phyloP scores from a whole-genome alignment of 2,329 filamentous ascomycete genomes.

The Epichloe scottii region DNA sequence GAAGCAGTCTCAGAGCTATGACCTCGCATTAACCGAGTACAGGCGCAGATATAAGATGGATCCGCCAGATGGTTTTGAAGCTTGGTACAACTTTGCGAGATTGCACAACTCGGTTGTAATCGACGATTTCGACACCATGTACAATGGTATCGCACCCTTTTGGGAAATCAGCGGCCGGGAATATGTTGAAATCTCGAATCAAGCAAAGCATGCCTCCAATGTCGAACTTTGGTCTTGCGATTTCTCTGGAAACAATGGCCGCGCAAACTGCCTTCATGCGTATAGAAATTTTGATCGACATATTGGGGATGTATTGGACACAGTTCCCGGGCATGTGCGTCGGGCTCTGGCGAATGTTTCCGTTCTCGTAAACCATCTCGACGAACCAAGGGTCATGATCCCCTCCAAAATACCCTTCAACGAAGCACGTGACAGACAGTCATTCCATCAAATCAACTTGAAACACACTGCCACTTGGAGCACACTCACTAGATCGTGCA shows the following conservation, averaged over 20 bases:
- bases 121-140: slow-evolving; percentile 36
- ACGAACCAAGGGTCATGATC: slow-evolving; percentile 32
- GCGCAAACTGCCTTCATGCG: slow-evolving; percentile 22
- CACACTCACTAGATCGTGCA: neutral
- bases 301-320: slow-evolving; percentile 14
- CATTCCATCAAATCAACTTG: neutral
- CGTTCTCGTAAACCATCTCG: slow-evolving; percentile 34
- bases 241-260: slow-evolving; percentile 13
- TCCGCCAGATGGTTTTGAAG: slow-evolving; percentile 33
- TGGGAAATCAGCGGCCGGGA: slow-evolving; percentile 24
- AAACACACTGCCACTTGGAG: neutral
- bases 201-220: slow-evolving; percentile 11
- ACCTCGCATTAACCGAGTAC: slow-evolving; percentile 28
- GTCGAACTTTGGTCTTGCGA: slow-evolving; percentile 27
- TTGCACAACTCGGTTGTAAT: slow-evolving; percentile 30
- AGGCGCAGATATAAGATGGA: slow-evolving; percentile 26
- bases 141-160: slow-evolving; percentile 27
- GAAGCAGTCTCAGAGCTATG: slow-evolving; percentile 26
- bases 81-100: slow-evolving; percentile 31
- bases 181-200: slow-evolving; percentile 16
- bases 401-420: slow-evolving; percentile 6
- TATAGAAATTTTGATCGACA: slow-evolving; percentile 21
- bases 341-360: slow-evolving; percentile 23
- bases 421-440: neutral
- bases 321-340: slow-evolving; percentile 7